phyloP scores from a whole-genome alignment of 768 basidiomycete species.

The Pilatotrama ljubarskyi region DNA sequence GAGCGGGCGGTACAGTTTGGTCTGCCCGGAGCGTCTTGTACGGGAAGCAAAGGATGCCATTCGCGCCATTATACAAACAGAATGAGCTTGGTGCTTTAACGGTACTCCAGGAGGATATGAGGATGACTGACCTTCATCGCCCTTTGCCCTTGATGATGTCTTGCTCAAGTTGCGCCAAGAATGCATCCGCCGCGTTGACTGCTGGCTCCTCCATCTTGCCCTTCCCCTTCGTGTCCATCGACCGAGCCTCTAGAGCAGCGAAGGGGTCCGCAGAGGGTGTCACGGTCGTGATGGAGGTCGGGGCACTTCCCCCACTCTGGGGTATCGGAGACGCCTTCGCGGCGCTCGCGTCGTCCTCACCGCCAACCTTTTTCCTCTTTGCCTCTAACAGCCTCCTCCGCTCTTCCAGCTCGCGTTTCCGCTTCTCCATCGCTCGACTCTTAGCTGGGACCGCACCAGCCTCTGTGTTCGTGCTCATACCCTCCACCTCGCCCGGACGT shows the following conservation, averaged over 20 bases:
- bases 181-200: conserved; percentile 55
- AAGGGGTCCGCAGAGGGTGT: conserved; percentile 44
- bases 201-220: conserved; percentile 28
- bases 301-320: neutral
- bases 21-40: conserved; percentile 51
- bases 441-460: conserved; percentile 24
- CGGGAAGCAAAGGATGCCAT: conserved; percentile 34
- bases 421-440: conserved; percentile 69
- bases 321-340: neutral
- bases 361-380: conserved; percentile 58
- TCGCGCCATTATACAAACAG: neutral
- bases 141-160: conserved; percentile 49
- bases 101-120: neutral
- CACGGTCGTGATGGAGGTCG: neutral
- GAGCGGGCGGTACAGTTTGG: conserved; percentile 44
- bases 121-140: neutral
- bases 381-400: conserved; percentile 59
- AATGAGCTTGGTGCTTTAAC: neutral
- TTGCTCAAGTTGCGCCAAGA: conserved; percentile 63
- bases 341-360: conserved; percentile 2
- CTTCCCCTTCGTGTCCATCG: conserved; percentile 11
- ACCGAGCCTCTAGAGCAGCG: conserved; percentile 45
- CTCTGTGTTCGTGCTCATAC: conserved; percentile 53
- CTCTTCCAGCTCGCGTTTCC: conserved; percentile 74
- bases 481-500: conserved; percentile 73